These are phyloP conservation scores for Annulohypoxylon stygium DNA, from an alignment of 495 filamentous ascomycete genomes.

Conservation along the genomic window DNA sequence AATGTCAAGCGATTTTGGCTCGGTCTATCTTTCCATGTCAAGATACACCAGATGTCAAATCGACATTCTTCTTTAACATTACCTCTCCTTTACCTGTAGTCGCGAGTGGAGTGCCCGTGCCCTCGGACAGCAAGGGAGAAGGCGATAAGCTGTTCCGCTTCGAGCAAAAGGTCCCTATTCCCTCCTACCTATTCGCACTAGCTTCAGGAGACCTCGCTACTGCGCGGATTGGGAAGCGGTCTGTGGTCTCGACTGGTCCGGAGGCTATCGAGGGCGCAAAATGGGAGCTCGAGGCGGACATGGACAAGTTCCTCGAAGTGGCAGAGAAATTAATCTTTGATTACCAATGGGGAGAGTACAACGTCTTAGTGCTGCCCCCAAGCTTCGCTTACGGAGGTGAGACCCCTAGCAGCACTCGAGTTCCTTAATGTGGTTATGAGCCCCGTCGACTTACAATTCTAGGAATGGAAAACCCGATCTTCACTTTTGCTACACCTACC, in stretches of 20 bases:
- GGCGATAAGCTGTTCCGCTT: slow-evolving; percentile 79
- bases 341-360: slow-evolving; percentile 95
- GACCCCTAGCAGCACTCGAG: slow-evolving; percentile 1
- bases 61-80: slow-evolving; percentile 88
- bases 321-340: slow-evolving; percentile 90
- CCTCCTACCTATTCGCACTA: slow-evolving; percentile 92
- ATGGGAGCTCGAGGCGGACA: slow-evolving; percentile 90
- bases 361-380: slow-evolving; percentile 88
- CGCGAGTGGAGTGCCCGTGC: slow-evolving; percentile 83
- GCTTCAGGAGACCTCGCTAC: slow-evolving; percentile 89
- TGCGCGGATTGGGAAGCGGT: slow-evolving; percentile 86
- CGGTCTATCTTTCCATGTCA: slow-evolving; percentile 95
- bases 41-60: slow-evolving; percentile 96
- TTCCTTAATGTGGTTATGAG: slow-evolving; percentile 1
- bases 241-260: slow-evolving; percentile 84
- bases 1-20: slow-evolving; percentile 96
- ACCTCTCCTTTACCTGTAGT: slow-evolving; percentile 87
- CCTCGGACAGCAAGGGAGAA: slow-evolving; percentile 61
- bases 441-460: slow-evolving; percentile 44
- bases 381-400: slow-evolving; percentile 84
- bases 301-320: slow-evolving; percentile 88
- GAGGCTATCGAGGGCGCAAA: slow-evolving; percentile 86
- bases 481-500: slow-evolving; percentile 93
- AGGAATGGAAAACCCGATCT: slow-evolving; percentile 96
- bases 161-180: slow-evolving; percentile 89